phyloP scores from a whole-genome alignment of 1,284 basidiomycete genomes.

The Mycosarcoma mackinlayi region DNA sequence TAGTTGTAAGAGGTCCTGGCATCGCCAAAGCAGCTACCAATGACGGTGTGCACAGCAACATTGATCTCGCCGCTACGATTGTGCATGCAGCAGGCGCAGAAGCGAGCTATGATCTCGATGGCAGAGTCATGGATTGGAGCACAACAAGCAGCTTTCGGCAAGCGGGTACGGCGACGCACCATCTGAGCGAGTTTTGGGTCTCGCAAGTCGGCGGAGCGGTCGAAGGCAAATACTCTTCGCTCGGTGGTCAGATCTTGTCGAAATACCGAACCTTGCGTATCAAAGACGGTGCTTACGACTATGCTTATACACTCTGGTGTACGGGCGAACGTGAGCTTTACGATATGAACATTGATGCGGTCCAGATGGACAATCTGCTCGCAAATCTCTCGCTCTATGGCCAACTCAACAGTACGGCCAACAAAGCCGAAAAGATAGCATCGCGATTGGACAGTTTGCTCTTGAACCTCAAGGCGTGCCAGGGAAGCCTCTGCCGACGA shows the following conservation, averaged over 20 bases:
- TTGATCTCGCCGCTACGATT: slow-evolving; percentile 10
- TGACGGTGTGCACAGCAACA: slow-evolving; percentile 11
- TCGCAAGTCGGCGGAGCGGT: slow-evolving; percentile 7
- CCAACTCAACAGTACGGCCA: neutral
- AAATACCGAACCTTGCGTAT: slow-evolving; percentile 7
- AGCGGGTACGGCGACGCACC: slow-evolving; percentile 5
- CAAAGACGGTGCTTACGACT: slow-evolving; percentile 5
- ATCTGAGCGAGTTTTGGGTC: slow-evolving; percentile 16
- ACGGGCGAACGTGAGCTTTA: slow-evolving; percentile 9
- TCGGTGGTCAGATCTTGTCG: neutral
- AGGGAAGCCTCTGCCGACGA: slow-evolving; percentile 2
- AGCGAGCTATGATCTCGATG: slow-evolving; percentile 12
- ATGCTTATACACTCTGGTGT: slow-evolving; percentile 7
- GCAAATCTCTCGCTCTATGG: neutral
- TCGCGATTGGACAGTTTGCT: slow-evolving; percentile 8
- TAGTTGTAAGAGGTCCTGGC: slow-evolving; percentile 6
- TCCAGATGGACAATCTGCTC: slow-evolving; percentile 10
- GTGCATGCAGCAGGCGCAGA: neutral
- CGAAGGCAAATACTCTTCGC: slow-evolving; percentile 6
- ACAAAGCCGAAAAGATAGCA: neutral
- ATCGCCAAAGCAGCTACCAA: neutral
- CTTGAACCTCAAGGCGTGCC: slow-evolving; percentile 14
- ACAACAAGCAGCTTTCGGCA: neutral
- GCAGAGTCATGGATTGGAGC: slow-evolving; percentile 6
- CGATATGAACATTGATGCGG: neutral